These are phyloP conservation scores for Triglochin maritima DNA, from an alignment of 106 monocot genomes.

Conservation along the genomic window DNA sequence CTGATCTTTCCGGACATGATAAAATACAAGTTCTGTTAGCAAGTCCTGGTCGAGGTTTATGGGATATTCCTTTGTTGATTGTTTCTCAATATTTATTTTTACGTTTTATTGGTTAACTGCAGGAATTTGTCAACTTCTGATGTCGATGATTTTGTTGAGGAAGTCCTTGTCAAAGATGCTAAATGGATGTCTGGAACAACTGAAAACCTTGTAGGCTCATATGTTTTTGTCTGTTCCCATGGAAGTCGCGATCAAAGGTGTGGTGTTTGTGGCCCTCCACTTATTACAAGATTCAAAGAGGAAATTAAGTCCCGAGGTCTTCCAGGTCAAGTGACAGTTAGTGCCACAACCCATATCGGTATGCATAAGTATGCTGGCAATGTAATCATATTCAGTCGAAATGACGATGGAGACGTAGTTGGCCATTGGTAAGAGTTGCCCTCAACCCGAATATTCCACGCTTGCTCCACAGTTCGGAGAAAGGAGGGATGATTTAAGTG, in stretches of 20 bases:
- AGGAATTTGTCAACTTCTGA: constrained; percentile 75
- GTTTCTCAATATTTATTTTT: background rate
- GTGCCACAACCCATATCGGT: constrained; percentile 30
- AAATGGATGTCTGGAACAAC: constrained; percentile 53
- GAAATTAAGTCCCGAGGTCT: constrained; percentile 52
- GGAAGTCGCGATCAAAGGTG: constrained; percentile 81
- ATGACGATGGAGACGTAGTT: constrained; percentile 44
- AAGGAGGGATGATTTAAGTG: too few relatives aligned
- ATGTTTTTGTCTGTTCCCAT: constrained; percentile 90
- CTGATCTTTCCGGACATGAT: constrained; percentile 97
- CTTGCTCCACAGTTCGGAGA: too few relatives aligned
- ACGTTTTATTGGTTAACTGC: constrained; percentile 17
- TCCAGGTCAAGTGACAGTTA: constrained; percentile 32
- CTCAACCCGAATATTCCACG: too few relatives aligned
- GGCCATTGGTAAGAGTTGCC: constrained; percentile 93
- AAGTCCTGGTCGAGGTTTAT: background rate
- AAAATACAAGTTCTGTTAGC: constrained; percentile 54
- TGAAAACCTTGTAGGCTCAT: constrained; percentile 27
- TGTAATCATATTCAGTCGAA: constrained; percentile 64
- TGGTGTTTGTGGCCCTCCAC: constrained; percentile 80
- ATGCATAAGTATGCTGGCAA: constrained; percentile 99
- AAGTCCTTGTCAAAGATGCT: constrained; percentile 70
- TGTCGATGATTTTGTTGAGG: constrained; percentile 84
- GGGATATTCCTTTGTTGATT: background rate
- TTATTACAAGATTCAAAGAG: constrained; percentile 72